A percentile compares a stretch with the other conserved stretches of the same genome.
Evolutionary conservation across 2,329 filamentous ascomycete genomes (phyloP).

Genomic region (Pseudocercospora vitis): DNA sequence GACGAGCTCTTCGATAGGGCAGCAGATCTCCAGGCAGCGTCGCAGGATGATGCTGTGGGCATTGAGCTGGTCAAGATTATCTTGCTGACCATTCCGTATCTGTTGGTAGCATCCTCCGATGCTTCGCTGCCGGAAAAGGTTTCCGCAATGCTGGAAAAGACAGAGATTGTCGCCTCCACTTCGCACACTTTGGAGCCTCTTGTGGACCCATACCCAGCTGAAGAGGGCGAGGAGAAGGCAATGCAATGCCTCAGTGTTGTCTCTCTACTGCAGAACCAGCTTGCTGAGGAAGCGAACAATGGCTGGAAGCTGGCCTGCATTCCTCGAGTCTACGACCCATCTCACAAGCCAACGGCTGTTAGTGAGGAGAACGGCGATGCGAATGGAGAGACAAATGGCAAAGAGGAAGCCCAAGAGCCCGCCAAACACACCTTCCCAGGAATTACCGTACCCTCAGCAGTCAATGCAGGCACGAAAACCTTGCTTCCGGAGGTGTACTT

Average conservation of each 20-base stretch:
- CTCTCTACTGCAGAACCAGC: constrained; percentile 78
- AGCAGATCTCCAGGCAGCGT: constrained; percentile 89
- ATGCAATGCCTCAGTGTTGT: constrained; percentile 70
- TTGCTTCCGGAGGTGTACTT: constrained; percentile 92
- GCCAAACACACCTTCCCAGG: constrained; percentile 73
- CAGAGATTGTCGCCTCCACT: constrained; percentile 88
- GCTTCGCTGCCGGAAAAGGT: constrained; percentile 71
- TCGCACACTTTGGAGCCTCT: constrained; percentile 80
- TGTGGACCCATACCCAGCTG: constrained; percentile 74
- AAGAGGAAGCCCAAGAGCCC: constrained; percentile 51
- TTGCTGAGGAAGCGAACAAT: constrained; percentile 71
- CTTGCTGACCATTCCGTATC: constrained; percentile 87
- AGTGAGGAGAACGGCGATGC: constrained; percentile 35
- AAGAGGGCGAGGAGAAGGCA: constrained; percentile 62
- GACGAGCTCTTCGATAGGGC: constrained; percentile 89
- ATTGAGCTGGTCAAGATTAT: constrained; percentile 96
- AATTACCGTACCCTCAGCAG: constrained; percentile 71
- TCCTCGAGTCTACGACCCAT: constrained; percentile 55
- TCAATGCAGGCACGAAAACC: constrained; percentile 70
- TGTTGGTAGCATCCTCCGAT: constrained; percentile 69
- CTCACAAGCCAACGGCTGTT: constrained; percentile 21
- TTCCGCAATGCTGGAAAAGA: constrained; percentile 81
- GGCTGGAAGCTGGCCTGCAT: constrained; percentile 72
- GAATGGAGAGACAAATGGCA: constrained; percentile 48
- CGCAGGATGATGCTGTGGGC: constrained; percentile 78